Conservation (phyloP, 352 stramenopile species). For the Phytophthora sansomeana region DNA sequence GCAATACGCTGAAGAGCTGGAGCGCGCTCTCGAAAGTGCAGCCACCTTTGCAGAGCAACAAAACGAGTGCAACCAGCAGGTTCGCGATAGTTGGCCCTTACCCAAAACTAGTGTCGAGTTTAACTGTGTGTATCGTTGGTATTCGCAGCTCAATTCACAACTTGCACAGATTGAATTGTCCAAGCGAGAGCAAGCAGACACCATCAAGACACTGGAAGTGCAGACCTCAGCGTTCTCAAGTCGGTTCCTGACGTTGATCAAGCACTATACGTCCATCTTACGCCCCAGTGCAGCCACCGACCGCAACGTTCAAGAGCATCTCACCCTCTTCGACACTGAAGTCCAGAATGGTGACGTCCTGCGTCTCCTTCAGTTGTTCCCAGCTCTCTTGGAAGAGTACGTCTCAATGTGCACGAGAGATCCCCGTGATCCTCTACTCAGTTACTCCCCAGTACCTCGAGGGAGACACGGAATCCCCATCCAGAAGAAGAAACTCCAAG, state of each 20-base stretch:
- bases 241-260: conserved; percentile 25
- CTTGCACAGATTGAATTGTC: conserved; percentile 22
- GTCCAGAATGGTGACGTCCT: conserved; percentile 45
- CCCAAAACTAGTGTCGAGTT: neutral
- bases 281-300: conserved; percentile 21
- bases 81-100: conserved; percentile 9
- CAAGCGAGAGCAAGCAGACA: conserved; percentile 19
- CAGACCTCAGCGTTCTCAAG: conserved; percentile 22
- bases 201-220: conserved; percentile 19
- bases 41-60: conserved; percentile 45
- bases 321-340: conserved; percentile 29
- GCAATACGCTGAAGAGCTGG: conserved; percentile 21
- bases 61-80: conserved; percentile 45
- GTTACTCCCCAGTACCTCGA: neutral
- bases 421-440: neutral
- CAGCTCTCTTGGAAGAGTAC: conserved; percentile 59
- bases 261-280: conserved; percentile 29
- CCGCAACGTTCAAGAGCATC: conserved; percentile 21
- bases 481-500: conserved; percentile 5
- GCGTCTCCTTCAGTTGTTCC: conserved; percentile 59
- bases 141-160: conserved; percentile 23
- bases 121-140: neutral
- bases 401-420: conserved; percentile 12
- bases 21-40: conserved; percentile 34
- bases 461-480: neutral